Evolutionary conservation across 192 early-diverging fungal species (phyloP).

Genomic region (Helicostylum pulchrum): DNA sequence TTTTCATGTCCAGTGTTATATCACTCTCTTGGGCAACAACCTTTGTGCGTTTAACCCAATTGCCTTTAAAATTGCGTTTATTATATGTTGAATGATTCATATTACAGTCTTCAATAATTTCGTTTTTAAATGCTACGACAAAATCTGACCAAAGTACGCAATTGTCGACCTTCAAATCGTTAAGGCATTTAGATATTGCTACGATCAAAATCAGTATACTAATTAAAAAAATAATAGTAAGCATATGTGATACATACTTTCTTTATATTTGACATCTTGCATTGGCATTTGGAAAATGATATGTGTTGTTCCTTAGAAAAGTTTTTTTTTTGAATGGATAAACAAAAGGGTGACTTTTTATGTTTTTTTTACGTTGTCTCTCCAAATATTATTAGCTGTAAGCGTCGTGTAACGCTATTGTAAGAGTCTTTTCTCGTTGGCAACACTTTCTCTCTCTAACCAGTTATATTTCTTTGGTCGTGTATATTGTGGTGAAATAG

Average conservation of each 20-base stretch:
- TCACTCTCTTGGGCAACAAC: not conserved
- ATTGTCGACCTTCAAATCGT: not conserved
- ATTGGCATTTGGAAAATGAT: too few species aligned
- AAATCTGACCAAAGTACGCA: not conserved
- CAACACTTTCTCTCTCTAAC: too few species aligned
- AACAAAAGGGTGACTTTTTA: too few species aligned
- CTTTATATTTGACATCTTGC: not conserved
- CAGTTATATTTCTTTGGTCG: too few species aligned
- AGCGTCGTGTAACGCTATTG: too few species aligned
- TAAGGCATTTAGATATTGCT: not conserved
- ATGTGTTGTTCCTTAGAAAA: too few species aligned
- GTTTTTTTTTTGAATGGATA: too few species aligned
- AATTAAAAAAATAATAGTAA: too few species aligned
- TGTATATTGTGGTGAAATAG: constrained; percentile 12
- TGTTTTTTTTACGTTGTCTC: too few species aligned
- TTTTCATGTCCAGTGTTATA: not conserved
- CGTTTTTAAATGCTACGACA: not conserved
- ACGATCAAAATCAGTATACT: too few species aligned
- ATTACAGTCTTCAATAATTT: not conserved
- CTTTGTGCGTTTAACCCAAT: not conserved
- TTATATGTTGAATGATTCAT: not conserved
- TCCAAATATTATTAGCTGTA: too few species aligned
- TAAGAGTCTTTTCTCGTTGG: too few species aligned
- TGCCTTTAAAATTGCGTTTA: not conserved
- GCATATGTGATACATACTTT: not conserved